Evolutionary conservation across 1,139 yeast genomes (phyloP), one percentile per base, ranked within the genome.

Genomic region (Candida sp.): DNA sequence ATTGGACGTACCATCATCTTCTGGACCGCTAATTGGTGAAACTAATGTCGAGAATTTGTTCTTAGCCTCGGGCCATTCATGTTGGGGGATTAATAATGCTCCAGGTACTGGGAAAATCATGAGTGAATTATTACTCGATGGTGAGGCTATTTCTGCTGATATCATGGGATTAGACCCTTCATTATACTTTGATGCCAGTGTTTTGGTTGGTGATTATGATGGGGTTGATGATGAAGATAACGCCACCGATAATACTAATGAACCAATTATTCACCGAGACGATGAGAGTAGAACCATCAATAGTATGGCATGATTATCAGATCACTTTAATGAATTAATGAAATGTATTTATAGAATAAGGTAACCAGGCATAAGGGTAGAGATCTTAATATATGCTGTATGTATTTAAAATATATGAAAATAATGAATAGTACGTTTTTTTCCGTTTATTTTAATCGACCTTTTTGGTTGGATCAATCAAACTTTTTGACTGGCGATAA

Each of bases 61-160:
- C 55, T 66, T 93, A 47, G 96, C 97, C 3, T 81, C 95, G 19
- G 99, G 98, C 1, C 99, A 93, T 63, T 85, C 96, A 21, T 93
- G 98, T 66, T 93, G 99, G 99, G 99, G 99, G 22, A 93, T 93
- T 50, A 93, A 93, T 65, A 91, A 93, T 63, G 97, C 97, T 0
- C 98, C 98, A 1, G 98, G 88, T 4, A 90, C 98, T 1, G 99
- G 99, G 19, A 84, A 89, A 57, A 77, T 93, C 39, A 79, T 93
- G 86, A 82, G 96, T 52, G 98, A 93, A 64, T 60, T 93, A 45
- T 65, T 93, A 40, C 66, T 91, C 43, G 98, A 91, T 43, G 98
- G 98, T n/a, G 80, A 78, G 49, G 84, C 85, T 8, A 74, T 67
- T 38, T 81, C 89, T 46, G 95, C 96, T 21, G 88, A 87, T 58